Base-by-base conservation (phyloP, 2,329 filamentous ascomycete species). In the Verticillium albo-atrum region DNA sequence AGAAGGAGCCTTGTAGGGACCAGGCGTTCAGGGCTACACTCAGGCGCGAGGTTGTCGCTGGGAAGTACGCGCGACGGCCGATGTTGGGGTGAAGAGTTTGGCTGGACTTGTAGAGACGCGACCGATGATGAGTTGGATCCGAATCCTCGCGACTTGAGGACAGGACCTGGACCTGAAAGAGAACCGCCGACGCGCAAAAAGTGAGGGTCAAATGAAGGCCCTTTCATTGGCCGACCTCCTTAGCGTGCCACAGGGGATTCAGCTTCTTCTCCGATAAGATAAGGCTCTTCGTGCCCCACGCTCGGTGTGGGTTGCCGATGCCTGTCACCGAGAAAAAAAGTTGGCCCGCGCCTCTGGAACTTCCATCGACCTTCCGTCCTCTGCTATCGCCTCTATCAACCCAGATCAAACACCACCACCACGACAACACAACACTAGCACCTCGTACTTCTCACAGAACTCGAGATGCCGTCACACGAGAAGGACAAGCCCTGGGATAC, bases 401-500 rank as follows among this genome's bases (percentile, higher is more conserved):
- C 10, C 20, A 20, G n/a, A 23, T 12, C n/a, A 14, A 50, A 23
- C n/a, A 50, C 20, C 20, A 23, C n/a, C 42, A 50, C 42, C 9
- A 23, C 20, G 26, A 14, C n/a, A 35, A 14, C 52, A 14, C 52
- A 32, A 14, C 17, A 27, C 28, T 6, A 34, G 52, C 14, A 35
- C 20, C 52, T 14, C 57, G 32, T n/a, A 15, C 32, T 55, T 4
- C 32, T 7, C 15, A 34, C 9, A 7, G 1, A 32, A 17, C n/a
- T 58, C 37, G 51, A 62, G 23, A 92, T 97, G 92, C 92, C 92
- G 63, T 95, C 91, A 30, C 87, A 97, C 77, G 90, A 97, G 63
- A 89, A 85, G 66, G 91, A 96, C 3, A 97, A 97, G 75, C 90
- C 92, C 58, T 96, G 93, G 93, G 93, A 97, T 70, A 96, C 93